phyloP scores from a whole-genome alignment of 1,139 yeast species.

The Taiozyma sp. region DNA sequence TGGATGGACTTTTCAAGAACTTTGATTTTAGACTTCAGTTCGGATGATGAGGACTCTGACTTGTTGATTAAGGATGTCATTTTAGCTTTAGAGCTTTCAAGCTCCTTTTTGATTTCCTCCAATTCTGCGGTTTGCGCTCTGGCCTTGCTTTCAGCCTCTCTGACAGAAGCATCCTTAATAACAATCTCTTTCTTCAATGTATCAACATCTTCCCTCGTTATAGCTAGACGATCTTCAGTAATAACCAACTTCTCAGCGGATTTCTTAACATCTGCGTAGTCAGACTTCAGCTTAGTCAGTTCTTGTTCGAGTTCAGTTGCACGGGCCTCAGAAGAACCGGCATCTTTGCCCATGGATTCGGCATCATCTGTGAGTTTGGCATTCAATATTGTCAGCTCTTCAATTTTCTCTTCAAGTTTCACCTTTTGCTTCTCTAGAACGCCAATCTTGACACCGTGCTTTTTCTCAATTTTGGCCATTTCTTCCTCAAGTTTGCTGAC shows the following conservation, averaged over 20 bases:
- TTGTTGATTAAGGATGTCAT: background rate
- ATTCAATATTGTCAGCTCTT: constrained; percentile 8
- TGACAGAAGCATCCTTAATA: background rate
- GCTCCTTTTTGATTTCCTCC: background rate
- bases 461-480: constrained; percentile 17
- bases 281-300: background rate
- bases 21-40: background rate
- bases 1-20: background rate
- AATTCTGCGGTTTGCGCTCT: too few species aligned
- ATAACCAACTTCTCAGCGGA: constrained; percentile 3
- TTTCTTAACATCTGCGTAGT: background rate
- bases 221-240: background rate
- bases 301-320: background rate
- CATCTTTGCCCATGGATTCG: constrained; percentile 4
- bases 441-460: constrained; percentile 10
- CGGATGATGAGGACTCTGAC: background rate
- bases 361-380: constrained; percentile 8
- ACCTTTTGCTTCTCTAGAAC: constrained; percentile 11
- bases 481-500: constrained; percentile 32
- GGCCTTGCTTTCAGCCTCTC: background rate
- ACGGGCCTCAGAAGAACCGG: background rate
- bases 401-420: constrained; percentile 13
- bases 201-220: background rate
- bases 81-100: constrained; percentile 10
- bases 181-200: background rate